phyloP scores from a whole-genome alignment of 164 flowering plant genomes.

The Vitis labrusca region DNA sequence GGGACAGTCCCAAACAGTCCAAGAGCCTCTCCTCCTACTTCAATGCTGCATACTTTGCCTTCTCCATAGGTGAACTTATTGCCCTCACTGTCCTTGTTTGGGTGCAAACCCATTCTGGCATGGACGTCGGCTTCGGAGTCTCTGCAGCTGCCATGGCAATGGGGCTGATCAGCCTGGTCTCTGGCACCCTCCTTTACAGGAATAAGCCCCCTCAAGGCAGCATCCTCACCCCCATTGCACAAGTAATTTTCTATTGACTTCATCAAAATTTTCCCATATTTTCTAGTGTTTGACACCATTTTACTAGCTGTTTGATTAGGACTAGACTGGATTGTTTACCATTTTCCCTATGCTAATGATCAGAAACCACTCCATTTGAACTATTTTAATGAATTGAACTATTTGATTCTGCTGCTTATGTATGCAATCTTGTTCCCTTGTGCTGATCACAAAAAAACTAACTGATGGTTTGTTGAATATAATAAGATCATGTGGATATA shows the following conservation, averaged over 20 bases:
- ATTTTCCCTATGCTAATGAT: neutral
- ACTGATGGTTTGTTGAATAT: no score
- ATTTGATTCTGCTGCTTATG: neutral
- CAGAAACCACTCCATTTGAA: neutral
- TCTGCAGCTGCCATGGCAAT: conserved; percentile 90
- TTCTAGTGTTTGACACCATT: no score
- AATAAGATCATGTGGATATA: no score
- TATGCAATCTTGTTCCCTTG: neutral
- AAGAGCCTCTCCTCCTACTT: conserved; percentile 86
- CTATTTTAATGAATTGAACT: neutral
- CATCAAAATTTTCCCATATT: no score
- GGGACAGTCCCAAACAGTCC: conserved; percentile 45
- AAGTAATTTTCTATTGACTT: conserved; percentile 38
- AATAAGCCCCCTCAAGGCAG: conserved; percentile 86
- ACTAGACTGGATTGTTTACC: no score
- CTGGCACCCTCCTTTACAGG: conserved; percentile 65
- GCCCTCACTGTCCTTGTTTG: conserved; percentile 87
- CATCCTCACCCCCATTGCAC: conserved; percentile 86
- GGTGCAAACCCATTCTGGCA: conserved; percentile 92
- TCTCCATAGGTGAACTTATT: conserved; percentile 84
- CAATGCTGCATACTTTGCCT: conserved; percentile 90
- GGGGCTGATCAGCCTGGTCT: conserved; percentile 69
- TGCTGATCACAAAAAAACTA: no score
- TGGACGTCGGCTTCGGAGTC: conserved; percentile 92
- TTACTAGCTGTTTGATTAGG: no score